Evolutionary conservation across 495 filamentous ascomycete species (phyloP).

Genomic region (Cryomyces antarcticus): DNA sequence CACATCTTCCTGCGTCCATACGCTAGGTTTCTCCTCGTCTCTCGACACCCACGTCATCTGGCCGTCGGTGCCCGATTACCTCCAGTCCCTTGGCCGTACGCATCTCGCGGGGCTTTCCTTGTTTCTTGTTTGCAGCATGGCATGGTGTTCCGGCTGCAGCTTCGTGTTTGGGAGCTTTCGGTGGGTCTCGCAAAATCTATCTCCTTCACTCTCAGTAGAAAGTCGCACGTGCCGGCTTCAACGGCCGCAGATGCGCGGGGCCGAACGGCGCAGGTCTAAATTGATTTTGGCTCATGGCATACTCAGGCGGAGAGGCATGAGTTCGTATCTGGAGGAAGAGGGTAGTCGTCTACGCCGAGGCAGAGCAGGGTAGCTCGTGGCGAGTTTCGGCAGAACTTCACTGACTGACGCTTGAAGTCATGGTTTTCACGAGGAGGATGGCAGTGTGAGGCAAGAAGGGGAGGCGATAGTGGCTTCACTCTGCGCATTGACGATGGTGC

Average conservation of each 20-base stretch:
- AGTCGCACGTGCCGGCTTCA: neutral
- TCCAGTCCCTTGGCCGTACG: neutral
- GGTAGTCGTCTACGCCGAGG: neutral
- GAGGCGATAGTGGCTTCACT: no score
- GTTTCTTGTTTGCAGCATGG: constrained; percentile 11
- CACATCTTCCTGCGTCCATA: neutral
- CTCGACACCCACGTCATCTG: neutral
- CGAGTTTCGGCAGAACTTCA: neutral
- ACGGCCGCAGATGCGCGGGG: neutral
- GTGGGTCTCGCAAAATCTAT: neutral
- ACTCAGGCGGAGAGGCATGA: neutral
- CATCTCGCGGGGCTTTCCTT: neutral
- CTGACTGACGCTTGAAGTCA: constrained; percentile 8
- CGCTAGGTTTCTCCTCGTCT: neutral
- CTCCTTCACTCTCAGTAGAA: neutral
- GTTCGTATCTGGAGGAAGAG: neutral
- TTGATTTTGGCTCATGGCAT: neutral
- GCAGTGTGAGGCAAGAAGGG: no score
- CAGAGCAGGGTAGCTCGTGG: neutral
- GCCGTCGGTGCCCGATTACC: neutral
- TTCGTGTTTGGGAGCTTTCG: constrained; percentile 1
- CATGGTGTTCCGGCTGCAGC: constrained; percentile 8
- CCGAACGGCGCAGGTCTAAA: neutral
- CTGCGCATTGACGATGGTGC: no score
- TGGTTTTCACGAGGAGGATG: neutral